Evolutionary conservation across 2,329 filamentous ascomycete species (phyloP).

Genomic region (Aspergillus quadrilineatus): DNA sequence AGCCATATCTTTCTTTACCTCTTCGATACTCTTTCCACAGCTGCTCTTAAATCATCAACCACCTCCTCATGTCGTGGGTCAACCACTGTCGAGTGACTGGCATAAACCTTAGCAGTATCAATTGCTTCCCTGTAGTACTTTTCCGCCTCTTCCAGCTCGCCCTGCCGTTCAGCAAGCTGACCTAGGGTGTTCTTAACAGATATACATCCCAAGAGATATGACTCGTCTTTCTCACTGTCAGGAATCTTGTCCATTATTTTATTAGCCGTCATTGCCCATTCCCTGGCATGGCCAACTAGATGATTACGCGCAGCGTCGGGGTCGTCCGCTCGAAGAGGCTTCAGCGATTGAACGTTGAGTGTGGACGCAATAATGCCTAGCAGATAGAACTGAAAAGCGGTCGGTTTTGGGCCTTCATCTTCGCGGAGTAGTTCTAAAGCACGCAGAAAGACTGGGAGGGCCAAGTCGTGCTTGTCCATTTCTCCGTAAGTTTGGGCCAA

Average conservation of each 20-base stretch:
- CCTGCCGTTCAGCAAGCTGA: conserved; percentile 21
- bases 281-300: conserved; percentile 19
- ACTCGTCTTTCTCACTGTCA: neutral
- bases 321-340: conserved; percentile 27
- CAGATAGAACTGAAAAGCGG: conserved; percentile 76
- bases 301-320: conserved; percentile 52
- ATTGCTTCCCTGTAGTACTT: neutral
- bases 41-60: no score
- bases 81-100: no score
- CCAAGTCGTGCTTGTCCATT: conserved; percentile 73
- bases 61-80: conserved; percentile 16
- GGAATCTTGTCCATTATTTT: neutral
- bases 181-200: conserved; percentile 20
- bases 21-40: conserved; percentile 31
- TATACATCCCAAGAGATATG: neutral
- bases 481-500: conserved; percentile 75
- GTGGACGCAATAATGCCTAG: conserved; percentile 57
- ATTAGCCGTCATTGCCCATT: neutral
- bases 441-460: conserved; percentile 82
- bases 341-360: conserved; percentile 42
- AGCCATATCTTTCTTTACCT: conserved; percentile 1
- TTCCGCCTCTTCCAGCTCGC: neutral
- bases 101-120: neutral
- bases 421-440: conserved; percentile 67
- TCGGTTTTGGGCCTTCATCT: conserved; percentile 44